Evolutionary conservation across 768 basidiomycete genomes (phyloP).

Genomic region (Scleroderma citrinum): DNA sequence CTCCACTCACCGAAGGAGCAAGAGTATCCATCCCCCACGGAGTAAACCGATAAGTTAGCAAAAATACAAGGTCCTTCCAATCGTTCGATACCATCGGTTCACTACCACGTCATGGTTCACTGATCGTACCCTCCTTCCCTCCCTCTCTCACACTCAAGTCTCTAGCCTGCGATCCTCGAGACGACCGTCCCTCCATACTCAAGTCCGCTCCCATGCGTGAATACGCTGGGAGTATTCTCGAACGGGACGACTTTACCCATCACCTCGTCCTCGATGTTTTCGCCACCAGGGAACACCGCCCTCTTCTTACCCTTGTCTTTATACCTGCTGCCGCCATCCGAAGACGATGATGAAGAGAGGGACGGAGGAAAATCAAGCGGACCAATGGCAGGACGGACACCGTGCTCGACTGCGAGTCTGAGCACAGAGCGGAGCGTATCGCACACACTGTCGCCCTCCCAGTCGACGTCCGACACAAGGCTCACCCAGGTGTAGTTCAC

Average conservation of each 20-base stretch:
- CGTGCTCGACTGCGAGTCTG: slow-evolving; percentile 31
- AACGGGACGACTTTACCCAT: slow-evolving; percentile 30
- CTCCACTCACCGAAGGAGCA: no score
- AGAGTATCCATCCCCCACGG: no score
- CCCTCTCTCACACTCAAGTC: no score
- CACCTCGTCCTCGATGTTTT: slow-evolving; percentile 13
- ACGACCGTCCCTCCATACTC: slow-evolving; percentile 32
- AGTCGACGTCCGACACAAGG: slow-evolving; percentile 73
- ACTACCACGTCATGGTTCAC: no score
- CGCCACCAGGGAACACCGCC: slow-evolving; percentile 6
- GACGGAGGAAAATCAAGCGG: slow-evolving; percentile 16
- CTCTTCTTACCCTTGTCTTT: slow-evolving; percentile 26
- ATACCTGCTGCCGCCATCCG: background rate
- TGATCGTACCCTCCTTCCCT: no score
- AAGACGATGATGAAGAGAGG: background rate
- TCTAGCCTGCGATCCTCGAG: slow-evolving; percentile 28
- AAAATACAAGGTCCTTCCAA: no score
- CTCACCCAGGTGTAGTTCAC: slow-evolving; percentile 84
- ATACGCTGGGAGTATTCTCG: slow-evolving; percentile 29
- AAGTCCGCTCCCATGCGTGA: slow-evolving; percentile 23
- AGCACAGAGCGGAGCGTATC: slow-evolving; percentile 40
- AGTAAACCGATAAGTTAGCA: no score
- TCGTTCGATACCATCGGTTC: no score
- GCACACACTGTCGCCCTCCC: slow-evolving; percentile 72
- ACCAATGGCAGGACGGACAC: slow-evolving; percentile 23